phyloP scores from a whole-genome alignment of 306 rosid species.

The Ormosia emarginata region DNA sequence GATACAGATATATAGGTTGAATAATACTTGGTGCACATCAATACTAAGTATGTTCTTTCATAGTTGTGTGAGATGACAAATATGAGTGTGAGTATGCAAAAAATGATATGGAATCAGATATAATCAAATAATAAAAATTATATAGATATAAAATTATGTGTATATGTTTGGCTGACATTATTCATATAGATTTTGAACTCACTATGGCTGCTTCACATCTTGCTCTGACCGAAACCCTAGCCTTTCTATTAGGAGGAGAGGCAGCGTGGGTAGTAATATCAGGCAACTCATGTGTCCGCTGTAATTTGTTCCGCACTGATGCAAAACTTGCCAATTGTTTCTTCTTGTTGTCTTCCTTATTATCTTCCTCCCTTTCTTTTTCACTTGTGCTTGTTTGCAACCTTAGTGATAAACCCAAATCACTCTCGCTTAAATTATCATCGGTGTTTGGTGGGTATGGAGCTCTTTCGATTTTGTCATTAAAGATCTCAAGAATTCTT shows the following conservation, averaged over 20 bases:
- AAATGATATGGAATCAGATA: too few species aligned
- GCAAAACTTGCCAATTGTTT: slow-evolving; percentile 27
- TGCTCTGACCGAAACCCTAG: slow-evolving; percentile 97
- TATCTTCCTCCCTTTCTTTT: slow-evolving; percentile 20
- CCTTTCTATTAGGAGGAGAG: slow-evolving; percentile 63
- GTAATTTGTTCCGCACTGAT: slow-evolving; percentile 45
- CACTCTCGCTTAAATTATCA: slow-evolving; percentile 32
- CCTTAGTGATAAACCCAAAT: slow-evolving; percentile 72
- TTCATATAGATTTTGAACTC: slow-evolving; percentile 18
- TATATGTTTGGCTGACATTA: background rate
- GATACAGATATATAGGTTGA: too few species aligned
- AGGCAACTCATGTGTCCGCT: slow-evolving; percentile 24
- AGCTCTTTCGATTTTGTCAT: slow-evolving; percentile 18
- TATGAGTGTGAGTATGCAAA: too few species aligned
- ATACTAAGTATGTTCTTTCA: too few species aligned
- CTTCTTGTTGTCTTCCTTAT: background rate
- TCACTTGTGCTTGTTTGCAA: slow-evolving; percentile 39
- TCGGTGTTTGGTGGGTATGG: slow-evolving; percentile 23
- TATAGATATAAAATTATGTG: too few species aligned
- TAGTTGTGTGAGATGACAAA: too few species aligned
- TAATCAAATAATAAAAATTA: too few species aligned
- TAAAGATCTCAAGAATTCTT: slow-evolving; percentile 25
- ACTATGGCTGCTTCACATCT: slow-evolving; percentile 93
- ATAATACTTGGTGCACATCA: too few species aligned
- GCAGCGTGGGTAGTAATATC: slow-evolving; percentile 38